These are phyloP conservation scores for Litchi chinensis DNA, from an alignment of 345 rosid genomes.

Conservation along the genomic window DNA sequence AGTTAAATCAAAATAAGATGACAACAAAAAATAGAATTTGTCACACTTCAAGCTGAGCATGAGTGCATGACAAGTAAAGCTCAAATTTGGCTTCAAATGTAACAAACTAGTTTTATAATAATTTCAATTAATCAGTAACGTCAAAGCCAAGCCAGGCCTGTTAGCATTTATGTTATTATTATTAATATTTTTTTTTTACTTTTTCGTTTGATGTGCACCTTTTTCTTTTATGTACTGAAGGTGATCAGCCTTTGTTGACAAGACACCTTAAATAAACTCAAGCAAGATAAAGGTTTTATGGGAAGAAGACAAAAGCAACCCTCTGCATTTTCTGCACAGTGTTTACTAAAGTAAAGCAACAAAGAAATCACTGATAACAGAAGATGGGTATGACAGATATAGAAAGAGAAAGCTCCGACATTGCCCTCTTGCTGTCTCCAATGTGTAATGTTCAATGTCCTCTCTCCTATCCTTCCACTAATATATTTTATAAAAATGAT, in stretches of 20 bases:
- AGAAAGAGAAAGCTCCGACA: constrained; percentile 20
- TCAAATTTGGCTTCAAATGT: background rate
- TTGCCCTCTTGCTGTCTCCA: constrained; percentile 25
- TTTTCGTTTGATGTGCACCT: background rate
- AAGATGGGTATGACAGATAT: constrained; percentile 6
- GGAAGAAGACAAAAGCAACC: constrained; percentile 38
- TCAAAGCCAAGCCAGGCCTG: background rate
- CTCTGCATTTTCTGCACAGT: constrained; percentile 16
- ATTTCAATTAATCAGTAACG: background rate
- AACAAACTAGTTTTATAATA: background rate
- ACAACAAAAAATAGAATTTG: too few relatives aligned
- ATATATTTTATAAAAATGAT: background rate
- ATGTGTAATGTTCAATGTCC: background rate
- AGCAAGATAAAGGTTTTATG: constrained; percentile 29
- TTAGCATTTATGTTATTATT: background rate
- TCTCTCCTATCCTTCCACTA: constrained; percentile 4
- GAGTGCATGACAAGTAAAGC: background rate
- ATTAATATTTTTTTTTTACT: background rate
- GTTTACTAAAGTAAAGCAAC: constrained; percentile 6
- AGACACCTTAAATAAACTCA: constrained; percentile 28
- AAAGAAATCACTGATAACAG: constrained; percentile 12
- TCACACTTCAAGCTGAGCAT: too few relatives aligned
- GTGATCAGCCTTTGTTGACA: constrained; percentile 19
- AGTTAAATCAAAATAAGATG: background rate
- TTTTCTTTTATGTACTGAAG: background rate